Evolutionary conservation across 768 basidiomycete species (phyloP).

Genomic region (Termitomyces sp.): DNA sequence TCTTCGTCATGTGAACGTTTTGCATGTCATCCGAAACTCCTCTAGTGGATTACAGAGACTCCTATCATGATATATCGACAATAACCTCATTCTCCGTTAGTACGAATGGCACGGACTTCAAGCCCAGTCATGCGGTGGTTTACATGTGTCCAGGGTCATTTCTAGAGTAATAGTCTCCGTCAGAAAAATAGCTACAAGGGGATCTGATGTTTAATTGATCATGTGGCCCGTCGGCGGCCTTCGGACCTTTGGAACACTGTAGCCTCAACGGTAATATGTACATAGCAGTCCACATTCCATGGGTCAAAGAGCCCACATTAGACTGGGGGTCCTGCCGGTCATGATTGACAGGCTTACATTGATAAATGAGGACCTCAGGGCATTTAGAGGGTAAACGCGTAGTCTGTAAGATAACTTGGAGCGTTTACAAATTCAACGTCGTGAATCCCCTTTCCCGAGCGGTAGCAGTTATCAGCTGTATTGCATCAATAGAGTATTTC

Average conservation of each 20-base stretch:
- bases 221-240: neutral
- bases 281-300: neutral
- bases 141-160: neutral
- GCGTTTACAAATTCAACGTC: neutral
- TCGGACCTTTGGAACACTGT: neutral
- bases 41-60: neutral
- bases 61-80: neutral
- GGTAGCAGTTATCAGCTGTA: neutral
- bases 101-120: neutral
- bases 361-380: too few species aligned
- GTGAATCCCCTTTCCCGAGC: neutral
- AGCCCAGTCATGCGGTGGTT: neutral
- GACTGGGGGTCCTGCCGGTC: neutral
- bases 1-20: neutral
- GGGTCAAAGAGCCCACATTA: neutral
- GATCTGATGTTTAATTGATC: neutral
- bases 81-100: neutral
- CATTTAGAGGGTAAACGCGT: neutral
- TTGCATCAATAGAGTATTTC: neutral
- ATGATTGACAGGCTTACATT: neutral
- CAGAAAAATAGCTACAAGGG: conserved; percentile 1
- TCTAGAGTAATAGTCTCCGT: neutral
- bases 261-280: neutral
- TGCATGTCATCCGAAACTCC: neutral
- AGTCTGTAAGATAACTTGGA: neutral